Evolutionary conservation across 2,329 filamentous ascomycete genomes (phyloP).

Genomic region (Gnomoniopsis smithogilvyi): DNA sequence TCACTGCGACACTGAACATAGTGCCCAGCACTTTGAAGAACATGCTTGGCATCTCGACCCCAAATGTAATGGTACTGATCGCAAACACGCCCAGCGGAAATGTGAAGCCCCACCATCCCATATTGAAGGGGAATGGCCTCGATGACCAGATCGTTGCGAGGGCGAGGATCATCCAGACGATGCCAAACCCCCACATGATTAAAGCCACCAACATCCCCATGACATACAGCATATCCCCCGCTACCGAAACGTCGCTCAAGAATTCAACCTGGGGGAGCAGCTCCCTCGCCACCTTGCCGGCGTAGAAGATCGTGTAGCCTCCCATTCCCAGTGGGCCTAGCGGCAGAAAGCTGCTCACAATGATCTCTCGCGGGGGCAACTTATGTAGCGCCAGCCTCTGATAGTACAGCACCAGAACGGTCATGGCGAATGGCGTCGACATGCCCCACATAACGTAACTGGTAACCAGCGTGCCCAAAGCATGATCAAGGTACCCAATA

Average conservation of each 20-base stretch:
- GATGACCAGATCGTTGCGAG: conserved; percentile 28
- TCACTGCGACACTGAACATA: conserved; percentile 38
- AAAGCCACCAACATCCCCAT: conserved; percentile 39
- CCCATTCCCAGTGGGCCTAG: conserved; percentile 62
- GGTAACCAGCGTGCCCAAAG: conserved; percentile 59
- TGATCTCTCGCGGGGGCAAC: conserved; percentile 62
- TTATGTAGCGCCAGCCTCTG: conserved; percentile 65
- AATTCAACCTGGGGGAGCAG: not conserved
- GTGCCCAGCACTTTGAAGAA: conserved; percentile 39
- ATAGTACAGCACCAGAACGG: conserved; percentile 66
- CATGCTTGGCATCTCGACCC: conserved; percentile 36
- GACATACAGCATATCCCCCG: conserved; percentile 30
- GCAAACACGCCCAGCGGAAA: conserved; percentile 37
- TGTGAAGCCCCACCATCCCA: conserved; percentile 38
- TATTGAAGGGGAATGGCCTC: conserved; percentile 34
- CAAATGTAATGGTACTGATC: conserved; percentile 37
- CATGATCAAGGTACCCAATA: conserved; percentile 36
- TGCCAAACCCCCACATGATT: conserved; percentile 32
- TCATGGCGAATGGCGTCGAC: conserved; percentile 55
- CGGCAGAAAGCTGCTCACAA: conserved; percentile 61
- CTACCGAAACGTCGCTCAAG: not conserved
- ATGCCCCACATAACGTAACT: conserved; percentile 69
- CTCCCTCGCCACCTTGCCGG: not conserved
- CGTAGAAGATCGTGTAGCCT: conserved; percentile 47
- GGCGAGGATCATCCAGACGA: conserved; percentile 33